Base-by-base conservation (phyloP, 345 rosid genomes). In the Eucalyptus fibrosa region DNA sequence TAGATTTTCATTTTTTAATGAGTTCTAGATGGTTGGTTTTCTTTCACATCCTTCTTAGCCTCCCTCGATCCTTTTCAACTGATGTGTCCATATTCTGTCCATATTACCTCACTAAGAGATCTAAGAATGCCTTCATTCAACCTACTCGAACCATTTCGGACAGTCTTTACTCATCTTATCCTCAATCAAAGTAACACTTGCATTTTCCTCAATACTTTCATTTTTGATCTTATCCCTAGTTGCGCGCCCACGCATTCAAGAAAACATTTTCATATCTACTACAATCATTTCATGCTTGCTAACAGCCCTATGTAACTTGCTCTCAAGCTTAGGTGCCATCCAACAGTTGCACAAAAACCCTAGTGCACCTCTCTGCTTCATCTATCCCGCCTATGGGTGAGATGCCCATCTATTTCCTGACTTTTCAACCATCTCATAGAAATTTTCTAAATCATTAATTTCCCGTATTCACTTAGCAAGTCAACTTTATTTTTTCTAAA, bases 121-220 rank as follows among this genome's bases (percentile, higher is more conserved):
- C 0, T 34, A 23, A 56, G 7, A 37, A 69, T 11, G 81, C 81
- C 2, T 69, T 34, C 13, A 6, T 69, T 69, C 26, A 18, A 18
- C 1, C 0, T 5, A 1, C 2, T 69, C 24, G 0, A 34, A 69
- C 26, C 4, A 18, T 69, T 3, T 3, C 0, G 1, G 0, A 34
- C 2, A 1, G 44, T 7, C 21, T n/a, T 65, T 1, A 16, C 72
- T 62, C 42, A 5, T 67, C 7, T 34, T 67, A 32, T 32, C 42
- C 23, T 28, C 32, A 1, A 62, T 62, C n/a, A 14, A 30, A 62
- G 34, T 13, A 67, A 67, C 2, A 17, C 7, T 1, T 8, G 0
- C 12, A 9, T 69, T 16, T 9, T 11, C 7, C 26, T 9, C 0
- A 13, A 32, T 9, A 34, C 13, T 69, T 17, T 34, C 26, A 2